Percentiles rank a stretch among this genome's conserved stretches.
These are phyloP conservation scores for Exophiala sp. DNA, from an alignment of 2,329 filamentous ascomycete species.

Conservation along the genomic window DNA sequence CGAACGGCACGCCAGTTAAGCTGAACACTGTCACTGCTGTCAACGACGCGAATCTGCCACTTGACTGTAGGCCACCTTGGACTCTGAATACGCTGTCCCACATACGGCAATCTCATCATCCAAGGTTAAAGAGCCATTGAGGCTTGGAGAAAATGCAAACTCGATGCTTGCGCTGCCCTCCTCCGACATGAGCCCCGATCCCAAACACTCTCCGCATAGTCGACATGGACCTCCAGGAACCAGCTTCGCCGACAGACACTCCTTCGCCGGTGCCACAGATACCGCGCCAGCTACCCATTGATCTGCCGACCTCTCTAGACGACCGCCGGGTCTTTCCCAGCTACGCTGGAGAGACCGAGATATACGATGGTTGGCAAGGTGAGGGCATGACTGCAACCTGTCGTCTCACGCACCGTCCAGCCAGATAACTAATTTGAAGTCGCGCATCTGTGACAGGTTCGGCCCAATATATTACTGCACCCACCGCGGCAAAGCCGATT, in stretches of 20 bases:
- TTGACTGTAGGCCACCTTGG: background rate
- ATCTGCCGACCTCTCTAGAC: constrained; percentile 86
- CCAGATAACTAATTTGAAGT: constrained; percentile 9
- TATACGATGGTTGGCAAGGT: constrained; percentile 99
- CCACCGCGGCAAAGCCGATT: constrained; percentile 74
- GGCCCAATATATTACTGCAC: constrained; percentile 88
- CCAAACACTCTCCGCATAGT: background rate
- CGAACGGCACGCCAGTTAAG: background rate
- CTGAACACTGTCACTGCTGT: background rate
- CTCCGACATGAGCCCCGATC: constrained; percentile 13
- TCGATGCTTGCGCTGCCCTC: background rate
- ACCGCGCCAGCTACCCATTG: constrained; percentile 58
- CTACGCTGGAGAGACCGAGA: constrained; percentile 77
- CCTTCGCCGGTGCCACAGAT: constrained; percentile 13
- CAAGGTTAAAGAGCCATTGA: background rate
- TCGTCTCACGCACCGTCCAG: constrained; percentile 9
- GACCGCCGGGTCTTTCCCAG: constrained; percentile 67
- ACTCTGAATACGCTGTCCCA: background rate
- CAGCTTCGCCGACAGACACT: constrained; percentile 11
- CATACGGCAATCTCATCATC: background rate
- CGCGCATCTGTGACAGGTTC: constrained; percentile 56
- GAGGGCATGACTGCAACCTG: constrained; percentile 29
- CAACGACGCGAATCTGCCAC: background rate
- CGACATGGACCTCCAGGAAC: constrained; percentile 17
- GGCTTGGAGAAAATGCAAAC: background rate